Base-by-base conservation (phyloP, 257 asterid genomes). In the Solanum infundibuliforme region DNA sequence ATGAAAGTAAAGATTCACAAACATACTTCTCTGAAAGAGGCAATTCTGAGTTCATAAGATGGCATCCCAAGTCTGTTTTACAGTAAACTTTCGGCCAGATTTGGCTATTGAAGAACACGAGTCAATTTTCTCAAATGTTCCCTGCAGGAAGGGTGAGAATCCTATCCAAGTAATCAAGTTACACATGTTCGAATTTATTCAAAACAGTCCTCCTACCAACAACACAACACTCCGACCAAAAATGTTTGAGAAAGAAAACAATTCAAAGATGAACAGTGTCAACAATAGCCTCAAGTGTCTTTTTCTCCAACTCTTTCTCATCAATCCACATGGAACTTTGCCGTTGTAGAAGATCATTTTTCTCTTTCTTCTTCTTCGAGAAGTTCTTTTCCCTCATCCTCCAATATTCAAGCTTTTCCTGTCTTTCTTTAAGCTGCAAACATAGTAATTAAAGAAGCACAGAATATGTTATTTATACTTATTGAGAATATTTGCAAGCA, bases 321-420 rank as follows among this genome's bases (percentile, higher is more conserved):
- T 88, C 92, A 58, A 93, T 55, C 98, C 98, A 95, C 84, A 82
- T 14, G 7, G 98, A 93, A 87, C 99, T 96, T 87, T 95, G 92
- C 73, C 90, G 89, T 11, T 91, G 94, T 72, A 90, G 27, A 88
- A 91, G 90, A 89, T 95, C 95, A 1, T 85, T 92, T 92, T 93
- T 92, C 90, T 89, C 92, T 85, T 88, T 87, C 92, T 92, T 92
- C 91, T 83, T 89, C 93, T 95, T 95, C 86, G 89, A 83, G 71
- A 92, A 31, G 62, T 90, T 88, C 87, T 88, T 90, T 83, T 90
- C 95, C 87, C 96, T 94, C 91, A 87, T 93, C 87, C 93, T 95
- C 98, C 98, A 95, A 58, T 94, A 94, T 84, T 95, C 98, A 73
- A 94, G 95, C 93, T 95, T 95, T 87, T 92, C 94, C 69, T 91